Percentiles rank a stretch among this genome's conserved stretches.
Evolutionary conservation across 768 basidiomycete species (phyloP).

Genomic region (Leccinum imitatum): DNA sequence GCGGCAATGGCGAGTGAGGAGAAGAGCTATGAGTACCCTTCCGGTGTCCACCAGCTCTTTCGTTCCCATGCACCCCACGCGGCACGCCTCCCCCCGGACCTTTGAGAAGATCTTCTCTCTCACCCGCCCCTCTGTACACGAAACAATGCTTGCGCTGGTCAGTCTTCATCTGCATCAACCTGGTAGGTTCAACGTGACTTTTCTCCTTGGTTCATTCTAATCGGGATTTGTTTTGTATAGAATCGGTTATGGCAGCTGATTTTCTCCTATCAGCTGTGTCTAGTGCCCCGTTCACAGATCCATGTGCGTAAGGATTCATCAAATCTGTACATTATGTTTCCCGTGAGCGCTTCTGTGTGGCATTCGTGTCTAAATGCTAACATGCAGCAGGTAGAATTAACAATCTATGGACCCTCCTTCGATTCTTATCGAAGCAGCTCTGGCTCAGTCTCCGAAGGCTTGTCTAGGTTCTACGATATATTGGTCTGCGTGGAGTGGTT

Average conservation of each 20-base stretch:
- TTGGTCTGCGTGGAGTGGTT: background rate
- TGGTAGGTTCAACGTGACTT: slow-evolving; percentile 19
- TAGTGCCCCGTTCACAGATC: slow-evolving; percentile 27
- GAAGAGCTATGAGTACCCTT: too few species aligned
- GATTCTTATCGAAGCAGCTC: background rate
- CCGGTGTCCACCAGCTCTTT: too few species aligned
- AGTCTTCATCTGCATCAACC: slow-evolving; percentile 36
- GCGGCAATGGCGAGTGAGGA: too few species aligned
- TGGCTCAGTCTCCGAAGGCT: background rate
- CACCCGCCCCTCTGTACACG: slow-evolving; percentile 34
- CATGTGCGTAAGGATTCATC: slow-evolving; percentile 17
- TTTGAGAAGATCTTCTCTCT: slow-evolving; percentile 26
- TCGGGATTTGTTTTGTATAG: slow-evolving; percentile 1
- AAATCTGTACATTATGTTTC: slow-evolving; percentile 30
- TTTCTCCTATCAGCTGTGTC: slow-evolving; percentile 1
- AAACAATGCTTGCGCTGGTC: slow-evolving; percentile 29
- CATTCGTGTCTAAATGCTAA: slow-evolving; percentile 5
- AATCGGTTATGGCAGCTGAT: slow-evolving; percentile 31
- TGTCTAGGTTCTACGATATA: background rate
- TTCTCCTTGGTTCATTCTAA: background rate
- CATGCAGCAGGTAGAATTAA: slow-evolving; percentile 10
- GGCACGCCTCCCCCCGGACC: slow-evolving; percentile 14
- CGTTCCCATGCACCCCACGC: too few species aligned
- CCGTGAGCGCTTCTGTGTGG: slow-evolving; percentile 14
- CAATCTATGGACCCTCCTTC: slow-evolving; percentile 6